phyloP scores from a whole-genome alignment of 306 rosid genomes.

The Macrotyloma uniflorum region DNA sequence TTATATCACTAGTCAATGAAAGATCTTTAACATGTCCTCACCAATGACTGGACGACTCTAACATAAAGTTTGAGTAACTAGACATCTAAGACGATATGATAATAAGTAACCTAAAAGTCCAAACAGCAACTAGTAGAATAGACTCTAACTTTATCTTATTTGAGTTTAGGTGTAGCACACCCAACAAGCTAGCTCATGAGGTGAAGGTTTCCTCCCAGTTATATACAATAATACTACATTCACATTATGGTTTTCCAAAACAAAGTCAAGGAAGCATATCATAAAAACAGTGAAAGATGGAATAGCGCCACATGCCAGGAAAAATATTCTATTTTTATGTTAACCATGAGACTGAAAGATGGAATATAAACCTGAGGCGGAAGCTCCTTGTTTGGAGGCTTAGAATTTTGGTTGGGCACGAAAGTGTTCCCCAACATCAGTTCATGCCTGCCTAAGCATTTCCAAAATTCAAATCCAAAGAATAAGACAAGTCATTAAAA shows the following conservation, averaged over 20 bases:
- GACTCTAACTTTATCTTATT: not conserved
- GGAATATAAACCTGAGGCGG: slow-evolving; percentile 65
- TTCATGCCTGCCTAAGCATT: slow-evolving; percentile 78
- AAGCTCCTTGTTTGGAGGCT: slow-evolving; percentile 83
- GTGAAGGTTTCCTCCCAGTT: not conserved
- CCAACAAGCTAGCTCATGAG: not conserved
- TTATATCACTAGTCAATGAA: not conserved
- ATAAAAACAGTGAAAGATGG: not conserved
- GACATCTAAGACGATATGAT: no score
- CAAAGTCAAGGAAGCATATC: not conserved
- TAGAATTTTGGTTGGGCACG: slow-evolving; percentile 47
- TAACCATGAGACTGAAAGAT: not conserved
- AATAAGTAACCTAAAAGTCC: no score
- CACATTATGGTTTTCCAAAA: not conserved
- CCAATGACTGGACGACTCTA: not conserved
- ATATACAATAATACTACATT: not conserved
- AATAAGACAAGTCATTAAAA: not conserved
- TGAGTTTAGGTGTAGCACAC: not conserved
- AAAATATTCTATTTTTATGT: not conserved
- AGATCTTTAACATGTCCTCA: no score
- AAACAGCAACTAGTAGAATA: not conserved
- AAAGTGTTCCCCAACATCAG: slow-evolving; percentile 83
- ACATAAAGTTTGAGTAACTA: no score
- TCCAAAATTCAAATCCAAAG: not conserved
- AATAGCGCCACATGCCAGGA: no score